Percentiles rank a stretch among this genome's conserved stretches.
These are phyloP conservation scores for Triglochin maritima DNA, from an alignment of 106 monocot species.

Conservation along the genomic window DNA sequence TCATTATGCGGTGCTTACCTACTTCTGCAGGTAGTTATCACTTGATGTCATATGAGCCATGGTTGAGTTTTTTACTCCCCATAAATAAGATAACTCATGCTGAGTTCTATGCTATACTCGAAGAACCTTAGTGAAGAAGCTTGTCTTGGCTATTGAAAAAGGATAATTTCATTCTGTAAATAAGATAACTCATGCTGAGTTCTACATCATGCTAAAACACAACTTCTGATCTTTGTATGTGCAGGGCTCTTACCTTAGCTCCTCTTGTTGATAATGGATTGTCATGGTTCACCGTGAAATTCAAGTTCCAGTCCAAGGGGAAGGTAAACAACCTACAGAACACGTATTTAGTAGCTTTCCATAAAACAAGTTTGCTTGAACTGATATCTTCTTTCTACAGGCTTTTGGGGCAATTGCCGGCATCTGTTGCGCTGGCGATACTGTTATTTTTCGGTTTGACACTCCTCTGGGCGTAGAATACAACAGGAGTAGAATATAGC, in stretches of 20 bases:
- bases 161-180: too few species aligned
- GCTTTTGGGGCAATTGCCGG: constrained; percentile 71
- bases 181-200: too few species aligned
- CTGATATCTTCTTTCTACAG: constrained; percentile 17
- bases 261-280: constrained; percentile 78
- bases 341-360: background rate
- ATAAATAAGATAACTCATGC: too few species aligned
- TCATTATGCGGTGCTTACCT: too few species aligned
- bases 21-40: too few species aligned
- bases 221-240: background rate
- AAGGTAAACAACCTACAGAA: constrained; percentile 29
- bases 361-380: background rate
- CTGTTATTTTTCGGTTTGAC: constrained; percentile 70
- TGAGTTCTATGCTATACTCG: too few species aligned
- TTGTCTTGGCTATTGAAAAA: too few species aligned
- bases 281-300: constrained; percentile 76
- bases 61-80: too few species aligned
- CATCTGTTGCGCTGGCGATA: constrained; percentile 44
- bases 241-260: constrained; percentile 76
- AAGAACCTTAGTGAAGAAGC: too few species aligned
- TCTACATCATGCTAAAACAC: background rate
- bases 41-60: too few species aligned
- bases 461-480: constrained; percentile 59
- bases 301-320: constrained; percentile 65
- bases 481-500: background rate